Percentiles rank a stretch among this genome's conserved stretches.
phyloP scores from a whole-genome alignment of 768 basidiomycete genomes.

The Termitomyces sp. region DNA sequence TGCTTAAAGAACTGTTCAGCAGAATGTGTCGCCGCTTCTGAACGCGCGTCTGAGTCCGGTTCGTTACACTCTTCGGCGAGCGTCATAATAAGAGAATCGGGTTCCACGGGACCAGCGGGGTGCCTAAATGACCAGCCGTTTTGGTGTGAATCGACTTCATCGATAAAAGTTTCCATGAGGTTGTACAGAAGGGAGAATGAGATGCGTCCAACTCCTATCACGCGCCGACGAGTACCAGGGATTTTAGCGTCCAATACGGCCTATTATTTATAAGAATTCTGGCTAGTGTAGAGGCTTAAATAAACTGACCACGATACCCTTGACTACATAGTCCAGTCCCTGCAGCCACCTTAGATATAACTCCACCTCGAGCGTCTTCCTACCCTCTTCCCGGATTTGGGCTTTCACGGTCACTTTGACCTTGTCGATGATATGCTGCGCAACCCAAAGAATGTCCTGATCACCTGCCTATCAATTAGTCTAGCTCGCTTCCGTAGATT shows the following conservation, averaged over 20 bases:
- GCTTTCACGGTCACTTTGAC: slow-evolving; percentile 27
- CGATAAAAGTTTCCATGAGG: slow-evolving; percentile 38
- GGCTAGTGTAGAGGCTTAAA: not conserved
- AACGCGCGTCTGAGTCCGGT: slow-evolving; percentile 33
- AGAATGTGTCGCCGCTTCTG: slow-evolving; percentile 26
- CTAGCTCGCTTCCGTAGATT: not conserved
- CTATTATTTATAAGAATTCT: slow-evolving; percentile 15
- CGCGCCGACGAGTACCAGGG: slow-evolving; percentile 28
- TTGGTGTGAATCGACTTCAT: slow-evolving; percentile 39
- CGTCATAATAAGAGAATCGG: slow-evolving; percentile 34
- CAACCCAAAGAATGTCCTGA: slow-evolving; percentile 15
- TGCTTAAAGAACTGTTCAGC: slow-evolving; percentile 29
- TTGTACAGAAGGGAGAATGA: slow-evolving; percentile 36
- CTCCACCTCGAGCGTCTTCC: slow-evolving; percentile 34
- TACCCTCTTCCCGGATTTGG: slow-evolving; percentile 19
- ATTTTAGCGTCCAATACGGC: slow-evolving; percentile 32
- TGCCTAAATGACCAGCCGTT: slow-evolving; percentile 32
- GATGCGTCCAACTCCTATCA: slow-evolving; percentile 32
- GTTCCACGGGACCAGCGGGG: slow-evolving; percentile 19
- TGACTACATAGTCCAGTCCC: slow-evolving; percentile 31
- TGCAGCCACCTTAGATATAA: slow-evolving; percentile 38
- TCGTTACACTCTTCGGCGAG: slow-evolving; percentile 42
- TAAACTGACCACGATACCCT: slow-evolving; percentile 30
- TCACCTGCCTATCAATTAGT: slow-evolving; percentile 10
- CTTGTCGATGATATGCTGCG: slow-evolving; percentile 27